These are phyloP conservation scores for Pythium oligandrum DNA, from an alignment of 352 stramenopile genomes.

Conservation along the genomic window DNA sequence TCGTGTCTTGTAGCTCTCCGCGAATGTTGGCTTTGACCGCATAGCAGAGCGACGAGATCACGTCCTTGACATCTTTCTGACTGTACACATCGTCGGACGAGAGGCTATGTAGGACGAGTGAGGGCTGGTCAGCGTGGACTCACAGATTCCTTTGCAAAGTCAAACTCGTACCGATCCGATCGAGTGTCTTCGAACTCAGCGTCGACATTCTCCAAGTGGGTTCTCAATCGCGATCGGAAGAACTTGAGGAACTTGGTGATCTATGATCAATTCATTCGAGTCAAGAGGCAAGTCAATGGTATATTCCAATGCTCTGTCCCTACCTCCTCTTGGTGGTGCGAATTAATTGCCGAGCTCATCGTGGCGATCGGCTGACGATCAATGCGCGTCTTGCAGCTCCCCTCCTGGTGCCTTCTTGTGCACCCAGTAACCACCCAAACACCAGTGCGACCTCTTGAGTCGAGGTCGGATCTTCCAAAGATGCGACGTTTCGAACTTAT, in stretches of 20 bases:
- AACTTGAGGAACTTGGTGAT: slow-evolving; percentile 84
- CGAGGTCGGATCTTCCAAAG: too few relatives aligned
- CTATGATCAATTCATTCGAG: slow-evolving; percentile 14
- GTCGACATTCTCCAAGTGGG: slow-evolving; percentile 77
- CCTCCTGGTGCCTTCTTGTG: slow-evolving; percentile 1
- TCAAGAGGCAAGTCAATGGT: too few relatives aligned
- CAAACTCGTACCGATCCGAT: slow-evolving; percentile 40
- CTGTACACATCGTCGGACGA: slow-evolving; percentile 81
- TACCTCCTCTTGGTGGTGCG: slow-evolving; percentile 67
- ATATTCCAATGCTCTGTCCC: neutral
- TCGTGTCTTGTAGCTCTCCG: slow-evolving; percentile 76
- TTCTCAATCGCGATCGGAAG: slow-evolving; percentile 70
- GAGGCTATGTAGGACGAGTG: slow-evolving; percentile 19
- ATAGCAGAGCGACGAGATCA: slow-evolving; percentile 71
- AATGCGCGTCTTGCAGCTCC: neutral
- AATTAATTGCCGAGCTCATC: slow-evolving; percentile 4
- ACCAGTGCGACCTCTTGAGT: too few relatives aligned
- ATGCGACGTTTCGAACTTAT: too few relatives aligned
- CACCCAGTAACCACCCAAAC: neutral
- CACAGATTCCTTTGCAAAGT: neutral
- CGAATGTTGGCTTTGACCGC: slow-evolving; percentile 74
- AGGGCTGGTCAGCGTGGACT: too few relatives aligned
- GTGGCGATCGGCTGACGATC: neutral
- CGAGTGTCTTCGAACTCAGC: slow-evolving; percentile 83
- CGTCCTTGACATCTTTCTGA: slow-evolving; percentile 77